phyloP scores from a whole-genome alignment of 139 green algal genomes.

The Yamagishiella unicocca region DNA sequence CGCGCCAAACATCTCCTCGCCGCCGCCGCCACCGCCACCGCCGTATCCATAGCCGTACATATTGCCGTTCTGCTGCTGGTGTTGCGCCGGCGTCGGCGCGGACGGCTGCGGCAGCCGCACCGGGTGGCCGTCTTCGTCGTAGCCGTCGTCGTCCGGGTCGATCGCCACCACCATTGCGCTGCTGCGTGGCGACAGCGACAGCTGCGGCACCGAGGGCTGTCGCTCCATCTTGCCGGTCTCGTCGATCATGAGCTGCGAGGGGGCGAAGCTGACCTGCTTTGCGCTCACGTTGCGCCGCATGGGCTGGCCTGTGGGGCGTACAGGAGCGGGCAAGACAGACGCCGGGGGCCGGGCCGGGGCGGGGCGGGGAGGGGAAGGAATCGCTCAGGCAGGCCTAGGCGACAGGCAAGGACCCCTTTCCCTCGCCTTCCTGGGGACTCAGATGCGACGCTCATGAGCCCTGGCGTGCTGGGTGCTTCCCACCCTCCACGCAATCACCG shows the following conservation, averaged over 20 bases:
- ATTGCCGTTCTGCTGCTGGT: neutral
- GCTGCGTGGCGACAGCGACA: neutral
- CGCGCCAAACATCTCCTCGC: neutral
- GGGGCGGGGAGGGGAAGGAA: too few species aligned
- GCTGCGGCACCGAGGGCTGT: neutral
- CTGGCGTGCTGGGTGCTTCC: too few species aligned
- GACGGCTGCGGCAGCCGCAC: neutral
- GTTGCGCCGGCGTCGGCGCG: neutral
- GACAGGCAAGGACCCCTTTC: too few species aligned
- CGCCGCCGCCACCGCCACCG: neutral
- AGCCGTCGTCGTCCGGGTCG: neutral
- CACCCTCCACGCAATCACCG: too few species aligned
- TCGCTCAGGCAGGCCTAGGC: too few species aligned
- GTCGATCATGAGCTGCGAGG: slow-evolving; percentile 36
- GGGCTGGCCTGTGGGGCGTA: neutral
- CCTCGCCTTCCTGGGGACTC: too few species aligned
- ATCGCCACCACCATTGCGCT: neutral
- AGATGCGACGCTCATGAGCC: too few species aligned
- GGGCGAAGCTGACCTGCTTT: slow-evolving; percentile 40
- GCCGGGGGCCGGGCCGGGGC: too few species aligned
- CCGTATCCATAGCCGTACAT: slow-evolving; percentile 2
- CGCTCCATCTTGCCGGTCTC: neutral
- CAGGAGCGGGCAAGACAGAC: too few species aligned
- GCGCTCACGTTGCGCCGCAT: neutral
- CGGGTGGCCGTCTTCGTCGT: neutral